Evolutionary conservation across 2,329 filamentous ascomycete species (phyloP), one percentile per base, ranked within the genome.

Genomic region (Colletotrichum sidae): DNA sequence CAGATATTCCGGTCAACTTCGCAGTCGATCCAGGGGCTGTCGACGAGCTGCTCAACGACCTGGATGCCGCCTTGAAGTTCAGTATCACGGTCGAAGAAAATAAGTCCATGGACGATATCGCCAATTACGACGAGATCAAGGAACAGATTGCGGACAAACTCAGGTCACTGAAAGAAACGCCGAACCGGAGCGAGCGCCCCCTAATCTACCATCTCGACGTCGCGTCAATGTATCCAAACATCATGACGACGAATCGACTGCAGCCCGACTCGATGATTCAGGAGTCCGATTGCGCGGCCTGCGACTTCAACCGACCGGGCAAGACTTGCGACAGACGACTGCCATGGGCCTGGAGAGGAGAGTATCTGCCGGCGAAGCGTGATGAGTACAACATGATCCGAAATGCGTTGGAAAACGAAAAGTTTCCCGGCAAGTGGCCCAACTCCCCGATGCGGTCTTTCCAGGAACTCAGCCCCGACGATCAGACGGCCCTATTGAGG

Each of bases 341-440:
- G 80, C 96, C 96, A 1, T 99, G 96, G 96, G 89, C 96, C 2
- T 99, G 96, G 96, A 90, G 96, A 89, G 96, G 96, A 74, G 96
- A 99, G 76, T 99, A 97, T 73, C 81, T 99, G 34, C 96, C 96
- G 3, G 94, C 96, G 0, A 98, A 99, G 76, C 88, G 94, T 69
- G 95, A 98, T 75, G 96, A 99, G 75, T 99, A 99, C 85, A 98
- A 98, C 80, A 99, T 99, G 96, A 97, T 99, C 73, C 88, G 93
- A 47, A 90, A 96, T 73, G 92, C 94, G 0, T 83, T 98, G 6
- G 92, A 96, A 72, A 97, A 96, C 72, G 96, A 99, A 75, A 90
- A 85, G 55, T 99, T 99, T 70, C 96, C 96, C 0, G 92, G 92
- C 2, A 93, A 90, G 72, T 86, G 81, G 45, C 88, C 92, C 1